These are phyloP conservation scores for Crithidia mellificae DNA, from an alignment of 208 protist genomes.

Conservation along the genomic window DNA sequence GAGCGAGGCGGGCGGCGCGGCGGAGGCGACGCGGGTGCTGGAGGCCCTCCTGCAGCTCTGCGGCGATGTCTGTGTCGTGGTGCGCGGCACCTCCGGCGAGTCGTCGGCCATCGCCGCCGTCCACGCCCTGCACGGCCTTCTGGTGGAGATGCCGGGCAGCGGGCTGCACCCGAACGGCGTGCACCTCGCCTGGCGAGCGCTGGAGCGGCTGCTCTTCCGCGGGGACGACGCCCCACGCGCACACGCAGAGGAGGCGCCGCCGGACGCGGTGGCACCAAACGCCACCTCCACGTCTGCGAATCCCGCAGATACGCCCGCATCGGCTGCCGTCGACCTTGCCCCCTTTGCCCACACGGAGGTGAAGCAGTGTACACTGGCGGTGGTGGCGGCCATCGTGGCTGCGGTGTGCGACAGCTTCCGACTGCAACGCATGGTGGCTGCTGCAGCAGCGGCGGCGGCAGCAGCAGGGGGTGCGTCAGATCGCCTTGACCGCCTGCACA, in stretches of 20 bases:
- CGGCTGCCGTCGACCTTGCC: neutral
- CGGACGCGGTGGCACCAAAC: too few relatives aligned
- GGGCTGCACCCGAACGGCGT: slow-evolving; percentile 21
- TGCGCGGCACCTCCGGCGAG: slow-evolving; percentile 51
- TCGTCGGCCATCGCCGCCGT: slow-evolving; percentile 51
- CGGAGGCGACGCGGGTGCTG: slow-evolving; percentile 27
- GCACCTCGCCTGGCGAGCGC: slow-evolving; percentile 46
- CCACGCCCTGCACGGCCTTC: slow-evolving; percentile 56
- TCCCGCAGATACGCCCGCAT: too few relatives aligned
- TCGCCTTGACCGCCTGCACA: neutral
- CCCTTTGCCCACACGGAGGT: slow-evolving; percentile 31
- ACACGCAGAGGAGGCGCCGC: too few relatives aligned
- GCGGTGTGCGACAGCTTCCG: slow-evolving; percentile 61
- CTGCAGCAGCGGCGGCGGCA: neutral
- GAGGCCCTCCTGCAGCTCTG: slow-evolving; percentile 51
- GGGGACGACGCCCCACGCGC: slow-evolving; percentile 4
- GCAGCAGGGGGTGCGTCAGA: neutral
- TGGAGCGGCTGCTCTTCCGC: slow-evolving; percentile 48
- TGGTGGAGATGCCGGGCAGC: slow-evolving; percentile 42
- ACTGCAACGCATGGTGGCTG: slow-evolving; percentile 28
- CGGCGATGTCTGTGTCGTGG: slow-evolving; percentile 45
- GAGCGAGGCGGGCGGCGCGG: neutral
- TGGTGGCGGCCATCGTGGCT: slow-evolving; percentile 47
- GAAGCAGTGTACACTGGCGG: slow-evolving; percentile 54
- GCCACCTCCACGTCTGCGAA: too few relatives aligned